These are phyloP conservation scores for Tolypocladium tropicale DNA, from an alignment of 2,329 filamentous ascomycete species.

Conservation along the genomic window DNA sequence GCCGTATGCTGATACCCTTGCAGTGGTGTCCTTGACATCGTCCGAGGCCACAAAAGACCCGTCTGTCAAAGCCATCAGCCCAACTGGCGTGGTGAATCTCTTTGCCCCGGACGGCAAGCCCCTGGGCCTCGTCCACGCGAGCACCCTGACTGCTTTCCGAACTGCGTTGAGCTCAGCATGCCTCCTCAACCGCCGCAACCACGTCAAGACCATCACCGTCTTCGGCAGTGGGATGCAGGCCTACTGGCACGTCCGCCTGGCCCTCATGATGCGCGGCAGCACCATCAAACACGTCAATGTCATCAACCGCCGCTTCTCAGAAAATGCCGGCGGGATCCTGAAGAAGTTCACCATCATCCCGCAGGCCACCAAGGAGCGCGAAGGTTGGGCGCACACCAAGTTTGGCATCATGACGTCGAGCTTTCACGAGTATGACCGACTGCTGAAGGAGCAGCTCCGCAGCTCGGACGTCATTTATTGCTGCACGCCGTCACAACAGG, in stretches of 20 bases:
- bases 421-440: slow-evolving; percentile 56
- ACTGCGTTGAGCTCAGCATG: slow-evolving; percentile 65
- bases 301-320: slow-evolving; percentile 63
- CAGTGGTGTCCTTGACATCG: slow-evolving; percentile 54
- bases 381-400: slow-evolving; percentile 56
- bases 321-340: slow-evolving; percentile 42
- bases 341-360: slow-evolving; percentile 36
- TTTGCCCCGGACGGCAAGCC: slow-evolving; percentile 53
- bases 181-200: slow-evolving; percentile 52
- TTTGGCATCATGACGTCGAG: slow-evolving; percentile 60
- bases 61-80: slow-evolving; percentile 26
- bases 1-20: neutral
- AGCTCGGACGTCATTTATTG: slow-evolving; percentile 77
- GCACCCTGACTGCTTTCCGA: slow-evolving; percentile 68
- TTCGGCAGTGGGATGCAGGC: slow-evolving; percentile 87
- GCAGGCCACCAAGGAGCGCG: slow-evolving; percentile 32
- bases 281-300: slow-evolving; percentile 75
- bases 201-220: slow-evolving; percentile 66
- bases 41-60: slow-evolving; percentile 18
- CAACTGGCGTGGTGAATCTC: slow-evolving; percentile 60
- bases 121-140: slow-evolving; percentile 60
- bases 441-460: slow-evolving; percentile 61
- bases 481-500: slow-evolving; percentile 66
- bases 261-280: slow-evolving; percentile 58
- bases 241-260: slow-evolving; percentile 86